Percentiles rank a stretch among this genome's conserved stretches.
These are phyloP conservation scores for Alternaria sp. DNA, from an alignment of 2,329 filamentous ascomycete species.

Conservation along the genomic window DNA sequence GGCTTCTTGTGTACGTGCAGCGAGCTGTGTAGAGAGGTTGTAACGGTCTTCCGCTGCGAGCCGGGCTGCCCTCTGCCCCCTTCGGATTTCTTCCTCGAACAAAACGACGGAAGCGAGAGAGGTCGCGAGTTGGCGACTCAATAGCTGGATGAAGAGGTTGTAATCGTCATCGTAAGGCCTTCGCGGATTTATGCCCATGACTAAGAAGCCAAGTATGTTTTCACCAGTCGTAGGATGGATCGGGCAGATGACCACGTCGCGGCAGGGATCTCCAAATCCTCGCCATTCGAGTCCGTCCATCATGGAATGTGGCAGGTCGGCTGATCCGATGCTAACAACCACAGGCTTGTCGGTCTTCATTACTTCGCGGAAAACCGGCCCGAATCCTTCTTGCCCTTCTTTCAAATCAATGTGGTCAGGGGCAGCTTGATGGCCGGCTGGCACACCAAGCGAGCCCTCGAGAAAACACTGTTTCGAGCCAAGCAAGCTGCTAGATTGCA, in stretches of 20 bases:
- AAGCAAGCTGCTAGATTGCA: constrained; percentile 70
- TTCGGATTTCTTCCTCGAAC: constrained; percentile 81
- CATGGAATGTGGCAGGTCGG: constrained; percentile 68
- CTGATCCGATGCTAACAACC: constrained; percentile 70
- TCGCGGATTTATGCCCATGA: constrained; percentile 79
- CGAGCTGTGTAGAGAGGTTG: constrained; percentile 77
- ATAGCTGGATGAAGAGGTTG: constrained; percentile 74
- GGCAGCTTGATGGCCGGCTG: constrained; percentile 67
- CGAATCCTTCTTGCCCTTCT: constrained; percentile 74
- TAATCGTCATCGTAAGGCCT: constrained; percentile 83
- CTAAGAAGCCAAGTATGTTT: constrained; percentile 75
- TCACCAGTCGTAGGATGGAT: constrained; percentile 79
- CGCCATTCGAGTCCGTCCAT: constrained; percentile 72
- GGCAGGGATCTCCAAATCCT: constrained; percentile 74
- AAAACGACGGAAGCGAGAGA: constrained; percentile 81
- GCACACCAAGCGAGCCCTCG: constrained; percentile 75
- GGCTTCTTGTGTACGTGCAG: constrained; percentile 64
- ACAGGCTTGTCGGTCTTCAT: constrained; percentile 72
- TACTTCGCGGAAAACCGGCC: constrained; percentile 76
- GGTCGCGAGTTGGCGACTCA: constrained; percentile 78
- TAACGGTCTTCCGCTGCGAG: constrained; percentile 78
- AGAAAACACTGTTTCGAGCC: constrained; percentile 70
- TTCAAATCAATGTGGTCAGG: constrained; percentile 71
- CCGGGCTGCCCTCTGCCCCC: constrained; percentile 74
- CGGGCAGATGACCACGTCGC: constrained; percentile 76